Percentiles rank a stretch among this genome's conserved stretches.
Evolutionary conservation across 2,329 filamentous ascomycete genomes (phyloP).

Genomic region (Ophiostoma populinum): DNA sequence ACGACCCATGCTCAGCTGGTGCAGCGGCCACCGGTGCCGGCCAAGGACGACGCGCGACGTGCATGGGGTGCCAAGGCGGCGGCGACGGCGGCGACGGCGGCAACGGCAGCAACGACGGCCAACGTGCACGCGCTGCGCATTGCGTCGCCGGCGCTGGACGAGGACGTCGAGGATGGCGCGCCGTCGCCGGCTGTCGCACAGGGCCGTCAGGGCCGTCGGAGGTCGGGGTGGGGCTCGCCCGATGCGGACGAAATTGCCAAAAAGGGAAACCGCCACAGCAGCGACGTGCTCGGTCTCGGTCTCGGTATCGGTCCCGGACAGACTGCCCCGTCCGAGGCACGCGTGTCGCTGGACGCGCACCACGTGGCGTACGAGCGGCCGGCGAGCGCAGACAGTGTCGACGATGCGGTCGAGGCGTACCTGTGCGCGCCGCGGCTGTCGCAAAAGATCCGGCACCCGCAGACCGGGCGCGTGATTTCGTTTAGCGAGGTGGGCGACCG

Average conservation of each 20-base stretch:
- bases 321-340: slow-evolving; percentile 7
- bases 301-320: no score
- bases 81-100: no score
- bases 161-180: slow-evolving; percentile 42
- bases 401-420: slow-evolving; percentile 74
- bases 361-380: slow-evolving; percentile 50
- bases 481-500: slow-evolving; percentile 95
- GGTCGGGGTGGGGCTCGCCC: slow-evolving; percentile 31
- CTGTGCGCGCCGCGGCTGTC: slow-evolving; percentile 68
- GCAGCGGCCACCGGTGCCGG: no score
- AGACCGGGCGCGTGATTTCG: slow-evolving; percentile 73
- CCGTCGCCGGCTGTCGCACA: slow-evolving; percentile 54
- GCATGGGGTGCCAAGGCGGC: no score
- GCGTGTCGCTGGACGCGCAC: no score
- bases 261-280: no score
- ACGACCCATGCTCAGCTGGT: no score
- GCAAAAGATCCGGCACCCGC: slow-evolving; percentile 73
- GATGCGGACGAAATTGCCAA: no score
- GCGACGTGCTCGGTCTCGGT: no score
- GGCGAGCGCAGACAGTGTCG: slow-evolving; percentile 68
- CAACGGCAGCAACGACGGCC: slow-evolving; percentile 1
- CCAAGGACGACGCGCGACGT: no score
- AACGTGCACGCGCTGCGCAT: background rate
- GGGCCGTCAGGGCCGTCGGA: slow-evolving; percentile 31
- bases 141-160: slow-evolving; percentile 12